Conservation (phyloP, 441 rosid species). For the Syzygium malaccense region DNA sequence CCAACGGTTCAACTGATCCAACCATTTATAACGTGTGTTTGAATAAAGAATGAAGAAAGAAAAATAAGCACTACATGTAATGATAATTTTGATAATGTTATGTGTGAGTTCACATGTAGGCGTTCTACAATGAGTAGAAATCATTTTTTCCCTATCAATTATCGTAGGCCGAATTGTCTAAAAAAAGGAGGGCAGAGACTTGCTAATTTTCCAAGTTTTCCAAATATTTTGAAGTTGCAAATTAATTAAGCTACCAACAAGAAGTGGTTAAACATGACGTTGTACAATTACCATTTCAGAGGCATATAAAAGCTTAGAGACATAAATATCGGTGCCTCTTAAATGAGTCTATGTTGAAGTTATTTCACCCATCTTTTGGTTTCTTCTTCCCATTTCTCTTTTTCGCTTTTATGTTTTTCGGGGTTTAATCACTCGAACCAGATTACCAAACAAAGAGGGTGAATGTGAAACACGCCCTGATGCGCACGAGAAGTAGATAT, state of each 20-base stretch:
- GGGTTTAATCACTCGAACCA: too few relatives aligned
- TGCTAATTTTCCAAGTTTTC: not conserved
- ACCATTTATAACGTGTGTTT: not conserved
- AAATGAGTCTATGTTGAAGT: too few relatives aligned
- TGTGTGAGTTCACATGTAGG: not conserved
- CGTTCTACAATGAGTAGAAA: not conserved
- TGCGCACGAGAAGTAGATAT: too few relatives aligned
- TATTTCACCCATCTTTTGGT: too few relatives aligned
- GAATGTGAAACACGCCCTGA: too few relatives aligned
- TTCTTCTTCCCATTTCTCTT: too few relatives aligned
- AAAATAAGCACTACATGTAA: not conserved
- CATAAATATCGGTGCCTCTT: too few relatives aligned
- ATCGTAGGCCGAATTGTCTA: not conserved
- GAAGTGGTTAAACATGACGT: not conserved
- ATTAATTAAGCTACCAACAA: not conserved
- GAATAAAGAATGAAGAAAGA: not conserved
- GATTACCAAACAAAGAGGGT: too few relatives aligned
- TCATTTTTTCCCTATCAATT: not conserved
- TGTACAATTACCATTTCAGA: too few relatives aligned
- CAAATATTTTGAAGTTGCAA: not conserved
- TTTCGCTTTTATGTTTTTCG: too few relatives aligned
- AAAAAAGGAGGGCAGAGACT: not conserved
- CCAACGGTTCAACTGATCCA: fast-evolving
- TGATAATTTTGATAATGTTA: not conserved
- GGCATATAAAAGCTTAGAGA: too few relatives aligned